Conservation (phyloP, 2,329 filamentous ascomycete species). For the Lachnellula hyalina region DNA sequence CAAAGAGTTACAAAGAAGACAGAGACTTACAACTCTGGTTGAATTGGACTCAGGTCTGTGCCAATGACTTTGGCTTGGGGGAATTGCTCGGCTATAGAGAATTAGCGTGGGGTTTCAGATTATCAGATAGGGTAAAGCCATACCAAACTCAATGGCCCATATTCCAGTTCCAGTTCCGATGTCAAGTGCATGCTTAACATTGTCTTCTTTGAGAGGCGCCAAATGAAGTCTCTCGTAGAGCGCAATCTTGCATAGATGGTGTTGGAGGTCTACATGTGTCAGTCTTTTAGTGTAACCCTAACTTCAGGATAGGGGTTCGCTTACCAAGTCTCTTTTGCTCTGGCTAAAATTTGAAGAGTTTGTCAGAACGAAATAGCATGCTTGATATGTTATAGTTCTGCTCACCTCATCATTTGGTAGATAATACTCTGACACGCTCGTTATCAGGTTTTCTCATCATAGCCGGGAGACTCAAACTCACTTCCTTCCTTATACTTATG, state of each 20-base stretch:
- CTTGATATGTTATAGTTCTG: not conserved
- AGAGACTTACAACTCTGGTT: slow-evolving; percentile 16
- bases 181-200: slow-evolving; percentile 32
- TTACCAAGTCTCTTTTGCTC: slow-evolving; percentile 14
- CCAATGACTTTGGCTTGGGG: slow-evolving; percentile 26
- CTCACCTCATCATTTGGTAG: slow-evolving; percentile 13
- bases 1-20: too few species aligned
- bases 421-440: slow-evolving; percentile 3
- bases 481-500: slow-evolving; percentile 19
- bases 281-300: not conserved
- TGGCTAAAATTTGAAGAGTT: not conserved
- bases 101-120: not conserved
- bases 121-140: not conserved
- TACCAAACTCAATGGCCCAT: slow-evolving; percentile 34
- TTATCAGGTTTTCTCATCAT: not conserved
- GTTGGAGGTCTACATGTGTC: slow-evolving; percentile 12
- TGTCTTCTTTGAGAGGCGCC: slow-evolving; percentile 23
- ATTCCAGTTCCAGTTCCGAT: slow-evolving; percentile 39
- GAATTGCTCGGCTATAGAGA: slow-evolving; percentile 22
- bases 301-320: not conserved
- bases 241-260: slow-evolving; percentile 17
- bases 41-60: slow-evolving; percentile 28
- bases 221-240: slow-evolving; percentile 16
- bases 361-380: not conserved
- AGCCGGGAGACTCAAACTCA: not conserved